Percentiles rank a stretch among this genome's conserved stretches.
These are phyloP conservation scores for Vigna radiata DNA, from an alignment of 306 rosid species.

Conservation along the genomic window DNA sequence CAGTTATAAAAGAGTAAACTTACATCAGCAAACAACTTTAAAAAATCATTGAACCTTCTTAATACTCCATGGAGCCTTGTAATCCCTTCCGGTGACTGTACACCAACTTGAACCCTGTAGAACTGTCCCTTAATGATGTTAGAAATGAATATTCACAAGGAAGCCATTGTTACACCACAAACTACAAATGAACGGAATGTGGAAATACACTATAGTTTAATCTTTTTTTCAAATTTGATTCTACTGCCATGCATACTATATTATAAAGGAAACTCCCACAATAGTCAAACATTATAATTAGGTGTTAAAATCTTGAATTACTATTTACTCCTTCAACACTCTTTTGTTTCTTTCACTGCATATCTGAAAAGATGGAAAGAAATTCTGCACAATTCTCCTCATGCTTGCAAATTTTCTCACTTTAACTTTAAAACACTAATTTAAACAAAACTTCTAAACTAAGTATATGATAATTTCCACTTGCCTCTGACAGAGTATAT, in stretches of 20 bases:
- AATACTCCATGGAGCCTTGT: conserved; percentile 70
- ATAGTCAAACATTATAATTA: conserved; percentile 19
- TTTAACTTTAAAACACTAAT: conserved; percentile 5
- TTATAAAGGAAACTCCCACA: conserved; percentile 17
- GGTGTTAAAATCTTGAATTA: background rate
- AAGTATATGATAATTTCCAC: conserved; percentile 31
- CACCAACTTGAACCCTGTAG: conserved; percentile 97
- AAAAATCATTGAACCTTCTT: conserved; percentile 96
- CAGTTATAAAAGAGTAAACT: conserved; percentile 48
- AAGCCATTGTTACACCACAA: conserved; percentile 31
- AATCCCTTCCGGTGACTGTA: conserved; percentile 89
- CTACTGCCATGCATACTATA: background rate
- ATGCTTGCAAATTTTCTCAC: conserved; percentile 3
- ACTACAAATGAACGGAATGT: conserved; percentile 20
- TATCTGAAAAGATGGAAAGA: conserved; percentile 12
- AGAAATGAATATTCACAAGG: conserved; percentile 50
- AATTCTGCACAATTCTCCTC: background rate
- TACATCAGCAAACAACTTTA: conserved; percentile 84
- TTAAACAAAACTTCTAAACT: conserved; percentile 7
- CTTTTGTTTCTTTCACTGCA: background rate
- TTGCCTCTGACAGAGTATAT: conserved; percentile 1
- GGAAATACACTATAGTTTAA: background rate
- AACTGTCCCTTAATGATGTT: conserved; percentile 89
- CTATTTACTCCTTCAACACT: conserved; percentile 5
- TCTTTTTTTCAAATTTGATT: conserved; percentile 12